Evolutionary conservation across 2,329 filamentous ascomycete species (phyloP), one percentile per base, ranked within the genome.

Genomic region (Huntiella moniliformis): DNA sequence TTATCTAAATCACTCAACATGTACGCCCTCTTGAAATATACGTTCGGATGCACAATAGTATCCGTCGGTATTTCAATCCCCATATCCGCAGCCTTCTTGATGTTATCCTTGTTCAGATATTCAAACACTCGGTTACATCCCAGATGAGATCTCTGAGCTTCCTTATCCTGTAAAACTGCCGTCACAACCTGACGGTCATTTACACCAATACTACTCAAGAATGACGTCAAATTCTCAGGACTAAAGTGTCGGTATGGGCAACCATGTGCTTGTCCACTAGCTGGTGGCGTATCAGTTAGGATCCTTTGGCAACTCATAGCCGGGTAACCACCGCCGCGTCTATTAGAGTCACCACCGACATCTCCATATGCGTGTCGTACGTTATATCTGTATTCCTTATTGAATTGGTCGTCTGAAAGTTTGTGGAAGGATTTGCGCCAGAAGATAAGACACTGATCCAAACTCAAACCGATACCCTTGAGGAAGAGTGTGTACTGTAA

Each of bases 61-160:
- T 96, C 88, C 5, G 78, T 65, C 10, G 70, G 77, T 13, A 41
- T 15, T 76, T 80, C 80, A 44, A 77, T 67, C 4, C 74, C 71
- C 42, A 85, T 77, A 37, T 87, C 82, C 61, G 79, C 83, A 51
- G 80, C 82, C 56, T 73, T 76, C 57, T 77, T 81, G 49, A 91
- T 74, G 58, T 88, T 81, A 13, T 67, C 67, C 58, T 82, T 87
- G 61, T 98, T 87, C 13, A 80, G 64, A 58, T 80, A 73, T 56
- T 98, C 91, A 59, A 96, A 98, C 1, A 98, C 88, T 74, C 88
- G 71, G 58, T 96, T 98, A 61, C 91, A 98, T 15, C 88, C 91
- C 63, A 98, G 84, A 59, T 98, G 91, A 54, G 79, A 96, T 56
- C 88, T 79, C 58, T 82, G 80, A 58, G 80, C 85, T 42, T 82